phyloP scores from a whole-genome alignment of 148 eudicot species.

The Chenopodium berlandieri region DNA sequence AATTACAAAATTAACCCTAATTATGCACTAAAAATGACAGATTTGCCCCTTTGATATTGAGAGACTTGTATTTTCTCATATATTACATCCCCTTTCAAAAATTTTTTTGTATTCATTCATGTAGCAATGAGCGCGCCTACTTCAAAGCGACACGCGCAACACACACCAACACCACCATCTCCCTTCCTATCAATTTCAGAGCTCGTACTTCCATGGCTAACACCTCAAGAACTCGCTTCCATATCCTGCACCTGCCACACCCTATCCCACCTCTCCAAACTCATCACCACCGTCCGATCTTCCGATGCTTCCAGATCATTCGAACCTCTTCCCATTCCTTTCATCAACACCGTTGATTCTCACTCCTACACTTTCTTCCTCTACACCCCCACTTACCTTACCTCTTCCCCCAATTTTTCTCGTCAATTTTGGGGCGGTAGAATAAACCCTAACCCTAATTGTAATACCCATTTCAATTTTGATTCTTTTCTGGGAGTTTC shows the following conservation, averaged over 20 bases:
- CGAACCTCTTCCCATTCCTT: constrained; percentile 59
- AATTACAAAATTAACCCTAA: too few relatives aligned
- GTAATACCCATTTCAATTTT: background rate
- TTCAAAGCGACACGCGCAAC: background rate
- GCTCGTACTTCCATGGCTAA: constrained; percentile 55
- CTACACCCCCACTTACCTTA: constrained; percentile 32
- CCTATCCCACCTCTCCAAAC: constrained; percentile 39
- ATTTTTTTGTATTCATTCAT: too few relatives aligned
- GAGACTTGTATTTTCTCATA: too few relatives aligned
- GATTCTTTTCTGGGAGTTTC: constrained; percentile 1
- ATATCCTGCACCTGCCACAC: constrained; percentile 56
- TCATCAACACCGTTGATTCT: constrained; percentile 51
- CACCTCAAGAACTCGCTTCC: constrained; percentile 48
- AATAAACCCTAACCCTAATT: constrained; percentile 4
- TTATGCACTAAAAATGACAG: too few relatives aligned
- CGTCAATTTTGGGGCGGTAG: constrained; percentile 56
- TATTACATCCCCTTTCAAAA: too few relatives aligned
- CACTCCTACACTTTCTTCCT: constrained; percentile 43
- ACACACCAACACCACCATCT: background rate
- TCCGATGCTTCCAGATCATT: constrained; percentile 62
- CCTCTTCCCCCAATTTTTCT: constrained; percentile 30
- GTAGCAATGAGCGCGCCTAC: too few relatives aligned
- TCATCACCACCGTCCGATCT: constrained; percentile 45
- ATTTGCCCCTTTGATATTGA: too few relatives aligned
- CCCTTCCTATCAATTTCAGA: constrained; percentile 36